Evolutionary conservation across 495 filamentous ascomycete species (phyloP), one percentile per base, ranked within the genome.

Genomic region (Penicillium lividum): DNA sequence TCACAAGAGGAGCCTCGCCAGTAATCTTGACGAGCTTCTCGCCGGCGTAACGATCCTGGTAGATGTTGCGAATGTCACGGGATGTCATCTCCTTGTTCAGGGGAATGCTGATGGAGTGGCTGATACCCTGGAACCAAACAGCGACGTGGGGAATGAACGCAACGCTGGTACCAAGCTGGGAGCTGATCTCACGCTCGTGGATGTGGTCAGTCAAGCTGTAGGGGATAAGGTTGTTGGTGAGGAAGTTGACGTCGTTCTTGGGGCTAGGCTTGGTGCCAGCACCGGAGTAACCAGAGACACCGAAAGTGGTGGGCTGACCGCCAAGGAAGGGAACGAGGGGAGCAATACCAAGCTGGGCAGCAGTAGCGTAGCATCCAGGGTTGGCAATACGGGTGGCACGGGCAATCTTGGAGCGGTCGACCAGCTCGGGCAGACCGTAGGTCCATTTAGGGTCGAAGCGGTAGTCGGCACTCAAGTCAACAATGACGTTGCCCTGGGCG

Each of bases 51-150:
- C 94, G 84, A 56, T 98, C 94, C 73, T 97, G 92, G 80, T 95
- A 98, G 53, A 98, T 77, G 69, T 96, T 91, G 59, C 94, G 84
- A 67, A 98, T 92, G 71, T 98, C 94, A 44, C 94, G 88, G 30
- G 88, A 90, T 7, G 86, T 89, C 88, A 97, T 92, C 59, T 84
- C 80, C 69, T 91, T 80, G 62, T 86, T 86, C 15, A 97, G 81
- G 15, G 94, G 94, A 40, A 98, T 91, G 72, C 82, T 89, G 73
- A 97, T 93, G 36, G 92, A 89, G 75, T 96, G 93, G 60, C 86
- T 88, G 65, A 98, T 98, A 52, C 94, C 94, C 73, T 95, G 91
- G 84, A 98, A 98, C 94, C 94, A 98, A 27, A 89, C 84, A 16
- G 93, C 93, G 18, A 98, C 94, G 71, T 98, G 94, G 34, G 94